Percentiles rank a stretch among this genome's conserved stretches.
These are phyloP conservation scores for Edaphochlamys debaryana DNA, from an alignment of 139 green algal genomes.

Conservation along the genomic window DNA sequence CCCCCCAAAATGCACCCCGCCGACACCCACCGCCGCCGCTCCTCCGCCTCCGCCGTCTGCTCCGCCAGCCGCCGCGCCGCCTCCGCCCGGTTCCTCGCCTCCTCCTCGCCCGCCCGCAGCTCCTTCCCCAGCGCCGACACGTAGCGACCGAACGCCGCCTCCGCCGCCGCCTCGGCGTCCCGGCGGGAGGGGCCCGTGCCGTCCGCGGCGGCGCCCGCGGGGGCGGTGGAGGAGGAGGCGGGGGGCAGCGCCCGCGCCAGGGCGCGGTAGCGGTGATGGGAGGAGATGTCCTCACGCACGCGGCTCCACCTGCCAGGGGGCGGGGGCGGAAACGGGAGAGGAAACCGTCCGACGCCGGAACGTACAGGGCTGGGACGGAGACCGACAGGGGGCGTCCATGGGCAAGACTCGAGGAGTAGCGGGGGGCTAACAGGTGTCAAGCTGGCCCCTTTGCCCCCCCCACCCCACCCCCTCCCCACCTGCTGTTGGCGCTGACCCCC, in stretches of 20 bases:
- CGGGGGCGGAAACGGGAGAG: neutral
- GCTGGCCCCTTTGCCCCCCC: too few relatives aligned
- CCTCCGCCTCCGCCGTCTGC: conserved; percentile 36
- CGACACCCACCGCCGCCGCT: conserved; percentile 36
- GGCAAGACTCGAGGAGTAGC: too few relatives aligned
- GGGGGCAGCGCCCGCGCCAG: neutral
- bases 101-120: conserved; percentile 25
- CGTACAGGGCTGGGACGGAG: too few relatives aligned
- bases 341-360: neutral
- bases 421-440: too few relatives aligned
- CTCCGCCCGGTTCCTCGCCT: conserved; percentile 27
- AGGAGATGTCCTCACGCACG: neutral
- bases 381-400: too few relatives aligned
- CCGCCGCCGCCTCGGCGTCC: neutral
- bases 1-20: too few relatives aligned
- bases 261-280: conserved; percentile 24
- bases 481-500: neutral
- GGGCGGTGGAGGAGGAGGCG: neutral
- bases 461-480: neutral
- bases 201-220: neutral
- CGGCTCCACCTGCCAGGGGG: conserved; percentile 23
- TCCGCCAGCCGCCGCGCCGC: conserved; percentile 22
- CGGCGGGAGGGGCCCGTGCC: neutral
- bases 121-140: neutral
- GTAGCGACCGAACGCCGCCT: conserved; percentile 12